Conservation (phyloP, 176 grass and related monocot genomes). For the Thinopyrum elongatum region DNA sequence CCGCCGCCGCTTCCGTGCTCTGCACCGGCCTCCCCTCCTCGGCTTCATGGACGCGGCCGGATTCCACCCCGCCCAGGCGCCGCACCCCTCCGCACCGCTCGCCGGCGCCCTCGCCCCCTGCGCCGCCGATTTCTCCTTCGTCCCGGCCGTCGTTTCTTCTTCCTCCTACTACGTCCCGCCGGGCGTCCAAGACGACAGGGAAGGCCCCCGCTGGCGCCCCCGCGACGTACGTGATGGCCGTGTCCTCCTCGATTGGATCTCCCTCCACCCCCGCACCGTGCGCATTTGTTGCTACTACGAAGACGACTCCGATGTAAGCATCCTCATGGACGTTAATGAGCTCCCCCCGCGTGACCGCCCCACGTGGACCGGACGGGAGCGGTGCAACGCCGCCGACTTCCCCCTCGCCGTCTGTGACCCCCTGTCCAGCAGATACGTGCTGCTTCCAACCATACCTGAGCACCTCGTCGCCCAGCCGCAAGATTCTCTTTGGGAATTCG, state of each 20-base stretch:
- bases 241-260: slow-evolving; percentile 1
- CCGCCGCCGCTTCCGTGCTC: not conserved
- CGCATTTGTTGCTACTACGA: not conserved
- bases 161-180: not conserved
- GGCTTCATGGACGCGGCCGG: not conserved
- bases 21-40: slow-evolving; percentile 12
- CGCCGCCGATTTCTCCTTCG: not conserved
- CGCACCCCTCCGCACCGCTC: not conserved
- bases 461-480: not conserved
- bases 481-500: not conserved
- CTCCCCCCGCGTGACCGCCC: too few species aligned
- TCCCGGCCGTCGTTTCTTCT: not conserved
- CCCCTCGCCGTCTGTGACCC: slow-evolving; percentile 9
- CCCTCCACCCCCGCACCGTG: not conserved
- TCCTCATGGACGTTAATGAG: not conserved
- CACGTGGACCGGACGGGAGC: not conserved
- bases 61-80: not conserved
- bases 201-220: not conserved
- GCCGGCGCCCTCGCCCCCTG: not conserved
- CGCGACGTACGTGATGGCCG: not conserved
- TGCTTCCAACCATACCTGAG: slow-evolving; percentile 1
- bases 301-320: not conserved
- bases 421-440: not conserved
- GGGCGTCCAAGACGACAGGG: not conserved
- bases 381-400: not conserved